Percentiles rank a stretch among this genome's conserved stretches.
phyloP scores from a whole-genome alignment of 768 basidiomycete species.

The Mycena venus region DNA sequence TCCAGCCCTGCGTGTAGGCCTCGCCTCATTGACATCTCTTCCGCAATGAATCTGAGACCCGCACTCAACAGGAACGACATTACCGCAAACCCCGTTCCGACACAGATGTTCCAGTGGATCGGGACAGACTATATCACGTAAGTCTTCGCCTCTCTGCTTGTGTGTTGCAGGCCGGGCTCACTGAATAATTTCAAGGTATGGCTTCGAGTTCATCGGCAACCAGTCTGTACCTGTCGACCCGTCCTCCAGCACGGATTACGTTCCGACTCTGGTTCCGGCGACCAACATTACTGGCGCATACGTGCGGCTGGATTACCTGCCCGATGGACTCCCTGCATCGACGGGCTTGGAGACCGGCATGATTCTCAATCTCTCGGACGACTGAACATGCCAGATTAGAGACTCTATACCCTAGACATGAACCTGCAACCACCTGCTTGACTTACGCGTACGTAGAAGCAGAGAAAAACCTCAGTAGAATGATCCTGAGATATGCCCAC shows the following conservation, averaged over 20 bases:
- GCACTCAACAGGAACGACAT: neutral
- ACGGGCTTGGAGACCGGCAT: neutral
- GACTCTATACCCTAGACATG: no score
- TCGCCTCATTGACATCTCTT: no score
- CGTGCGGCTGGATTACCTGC: neutral
- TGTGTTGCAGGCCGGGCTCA: no score
- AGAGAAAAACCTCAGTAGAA: no score
- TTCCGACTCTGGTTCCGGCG: neutral
- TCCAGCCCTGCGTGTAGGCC: neutral
- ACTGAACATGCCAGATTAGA: no score
- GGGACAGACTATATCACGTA: constrained; percentile 1
- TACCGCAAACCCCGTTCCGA: neutral
- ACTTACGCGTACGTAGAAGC: no score
- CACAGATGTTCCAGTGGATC: constrained; percentile 12
- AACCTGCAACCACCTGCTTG: no score
- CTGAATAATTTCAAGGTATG: neutral
- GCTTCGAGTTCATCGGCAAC: neutral
- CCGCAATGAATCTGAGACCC: no score
- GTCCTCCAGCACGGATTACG: neutral
- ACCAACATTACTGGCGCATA: neutral
- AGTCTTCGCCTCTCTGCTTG: neutral
- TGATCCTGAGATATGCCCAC: no score
- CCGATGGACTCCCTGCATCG: neutral
- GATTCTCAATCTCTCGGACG: neutral
- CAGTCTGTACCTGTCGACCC: neutral